phyloP scores from a whole-genome alignment of 176 grass and related monocot genomes.

The Phyllostachys edulis region DNA sequence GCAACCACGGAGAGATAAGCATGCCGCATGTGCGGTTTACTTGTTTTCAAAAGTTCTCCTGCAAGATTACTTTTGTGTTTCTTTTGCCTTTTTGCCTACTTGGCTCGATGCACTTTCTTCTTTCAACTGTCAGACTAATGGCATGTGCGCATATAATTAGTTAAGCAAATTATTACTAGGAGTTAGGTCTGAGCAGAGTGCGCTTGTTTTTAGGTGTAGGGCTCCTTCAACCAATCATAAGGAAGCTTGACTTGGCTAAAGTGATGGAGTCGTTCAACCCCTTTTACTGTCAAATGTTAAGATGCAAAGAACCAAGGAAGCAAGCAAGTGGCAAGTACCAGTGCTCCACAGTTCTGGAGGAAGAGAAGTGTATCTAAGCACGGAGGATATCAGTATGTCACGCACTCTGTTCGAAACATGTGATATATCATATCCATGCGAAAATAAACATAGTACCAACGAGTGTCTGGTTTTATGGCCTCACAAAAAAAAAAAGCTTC shows the following conservation, averaged over 20 bases:
- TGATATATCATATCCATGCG: neutral
- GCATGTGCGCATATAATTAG: neutral
- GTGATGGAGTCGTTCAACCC: neutral
- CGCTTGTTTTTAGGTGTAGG: neutral
- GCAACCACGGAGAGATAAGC: neutral
- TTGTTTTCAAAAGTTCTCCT: neutral
- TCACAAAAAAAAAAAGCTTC: neutral
- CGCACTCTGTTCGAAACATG: neutral
- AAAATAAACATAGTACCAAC: neutral
- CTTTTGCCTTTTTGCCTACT: conserved; percentile 3
- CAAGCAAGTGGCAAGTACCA: neutral
- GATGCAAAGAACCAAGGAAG: neutral
- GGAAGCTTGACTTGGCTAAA: neutral
- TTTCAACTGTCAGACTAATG: neutral
- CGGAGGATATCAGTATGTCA: neutral
- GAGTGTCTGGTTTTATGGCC: too few species aligned
- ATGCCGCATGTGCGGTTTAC: neutral
- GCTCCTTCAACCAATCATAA: neutral
- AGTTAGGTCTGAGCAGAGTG: neutral
- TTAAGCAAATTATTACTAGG: neutral
- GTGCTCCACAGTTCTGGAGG: neutral
- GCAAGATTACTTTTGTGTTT: neutral
- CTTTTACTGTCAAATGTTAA: neutral
- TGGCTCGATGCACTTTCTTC: neutral
- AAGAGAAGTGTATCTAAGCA: neutral